A percentile compares a stretch with the other conserved stretches of the same genome.
Conservation (phyloP, 768 basidiomycete species). For the Serendipita sp. region DNA sequence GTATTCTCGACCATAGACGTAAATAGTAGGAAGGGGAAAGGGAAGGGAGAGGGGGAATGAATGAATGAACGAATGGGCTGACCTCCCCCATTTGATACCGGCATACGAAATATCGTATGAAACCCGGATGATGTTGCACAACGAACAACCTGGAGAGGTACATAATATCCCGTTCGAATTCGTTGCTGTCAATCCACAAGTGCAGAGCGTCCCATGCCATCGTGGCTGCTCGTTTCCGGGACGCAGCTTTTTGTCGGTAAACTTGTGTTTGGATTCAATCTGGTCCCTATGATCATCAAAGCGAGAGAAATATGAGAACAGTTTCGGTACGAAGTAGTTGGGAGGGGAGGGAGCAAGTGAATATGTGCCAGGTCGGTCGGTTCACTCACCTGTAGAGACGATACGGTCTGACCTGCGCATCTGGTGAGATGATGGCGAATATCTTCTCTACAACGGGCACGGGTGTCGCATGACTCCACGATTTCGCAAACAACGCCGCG, state of each 20-base stretch:
- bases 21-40: too few relatives aligned
- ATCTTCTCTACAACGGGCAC: slow-evolving; percentile 43
- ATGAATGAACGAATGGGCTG: too few relatives aligned
- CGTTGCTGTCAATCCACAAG: slow-evolving; percentile 48
- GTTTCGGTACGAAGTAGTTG: too few relatives aligned
- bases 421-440: slow-evolving; percentile 44
- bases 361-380: too few relatives aligned
- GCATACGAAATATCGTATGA: too few relatives aligned
- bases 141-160: slow-evolving; percentile 35
- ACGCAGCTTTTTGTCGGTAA: slow-evolving; percentile 34
- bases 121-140: slow-evolving; percentile 23
- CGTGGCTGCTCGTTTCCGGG: slow-evolving; percentile 57
- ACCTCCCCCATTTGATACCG: too few relatives aligned
- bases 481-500: slow-evolving; percentile 46
- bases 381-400: too few relatives aligned
- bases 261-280: slow-evolving; percentile 43
- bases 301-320: too few relatives aligned
- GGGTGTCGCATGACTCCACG: slow-evolving; percentile 45
- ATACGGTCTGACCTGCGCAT: slow-evolving; percentile 9
- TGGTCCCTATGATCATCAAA: neutral
- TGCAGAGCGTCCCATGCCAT: slow-evolving; percentile 56
- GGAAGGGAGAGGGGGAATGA: too few relatives aligned
- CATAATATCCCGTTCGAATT: slow-evolving; percentile 33
- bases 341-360: too few relatives aligned
- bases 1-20: too few relatives aligned